A percentile compares a stretch with the other conserved stretches of the same genome.
Evolutionary conservation across 1,284 basidiomycete genomes (phyloP).

Genomic region (Apiotrichum siamense): DNA sequence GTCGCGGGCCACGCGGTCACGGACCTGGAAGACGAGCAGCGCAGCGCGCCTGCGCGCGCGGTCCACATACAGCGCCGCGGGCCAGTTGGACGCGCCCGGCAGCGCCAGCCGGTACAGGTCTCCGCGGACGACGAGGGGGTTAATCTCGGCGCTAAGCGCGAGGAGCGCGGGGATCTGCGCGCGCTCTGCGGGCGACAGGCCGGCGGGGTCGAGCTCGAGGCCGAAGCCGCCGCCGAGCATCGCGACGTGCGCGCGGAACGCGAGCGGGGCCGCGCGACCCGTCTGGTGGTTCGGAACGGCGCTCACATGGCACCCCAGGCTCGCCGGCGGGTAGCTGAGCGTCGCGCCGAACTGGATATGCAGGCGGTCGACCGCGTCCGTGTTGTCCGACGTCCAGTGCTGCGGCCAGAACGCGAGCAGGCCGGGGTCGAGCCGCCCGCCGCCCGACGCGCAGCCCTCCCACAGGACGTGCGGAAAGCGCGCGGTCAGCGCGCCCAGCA

Average conservation of each 20-base stretch:
- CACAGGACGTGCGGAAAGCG: constrained; percentile 30
- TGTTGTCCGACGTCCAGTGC: constrained; percentile 34
- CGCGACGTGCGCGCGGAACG: constrained; percentile 37
- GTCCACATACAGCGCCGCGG: constrained; percentile 21
- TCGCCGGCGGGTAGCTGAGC: constrained; percentile 26
- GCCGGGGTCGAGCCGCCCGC: constrained; percentile 33
- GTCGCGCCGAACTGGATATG: constrained; percentile 31
- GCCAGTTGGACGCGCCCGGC: constrained; percentile 24
- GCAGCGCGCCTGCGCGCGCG: constrained; percentile 4
- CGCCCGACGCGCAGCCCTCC: constrained; percentile 37
- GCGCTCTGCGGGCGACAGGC: constrained; percentile 19
- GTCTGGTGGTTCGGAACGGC: constrained; percentile 31
- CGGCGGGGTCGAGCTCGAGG: constrained; percentile 29
- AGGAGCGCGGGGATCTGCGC: constrained; percentile 17
- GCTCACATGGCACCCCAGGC: constrained; percentile 31
- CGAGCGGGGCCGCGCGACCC: constrained; percentile 24
- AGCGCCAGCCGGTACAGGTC: constrained; percentile 24
- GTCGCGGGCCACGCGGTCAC: constrained; percentile 1
- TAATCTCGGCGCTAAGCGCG: constrained; percentile 19
- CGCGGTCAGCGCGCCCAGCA: constrained; percentile 23
- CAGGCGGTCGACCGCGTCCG: constrained; percentile 30
- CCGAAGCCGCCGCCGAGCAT: constrained; percentile 37
- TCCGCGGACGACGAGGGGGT: constrained; percentile 24
- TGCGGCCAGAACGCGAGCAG: constrained; percentile 32
- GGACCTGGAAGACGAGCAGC: constrained; percentile 15